Evolutionary conservation across 495 filamentous ascomycete species (phyloP).

Genomic region (Aspergillus baeticus): DNA sequence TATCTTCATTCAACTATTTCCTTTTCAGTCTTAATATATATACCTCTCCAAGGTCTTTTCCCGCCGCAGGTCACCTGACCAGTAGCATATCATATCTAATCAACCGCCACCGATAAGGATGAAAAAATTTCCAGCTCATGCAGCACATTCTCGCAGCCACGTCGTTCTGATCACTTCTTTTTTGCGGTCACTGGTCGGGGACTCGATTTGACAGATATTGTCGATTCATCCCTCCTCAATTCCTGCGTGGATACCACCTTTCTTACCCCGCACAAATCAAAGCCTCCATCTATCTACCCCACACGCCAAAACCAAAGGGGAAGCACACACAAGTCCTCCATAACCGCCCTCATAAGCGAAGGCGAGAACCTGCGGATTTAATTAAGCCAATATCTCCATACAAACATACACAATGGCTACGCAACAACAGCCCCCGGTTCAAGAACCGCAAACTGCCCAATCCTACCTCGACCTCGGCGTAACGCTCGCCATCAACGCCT

Average conservation of each 20-base stretch:
- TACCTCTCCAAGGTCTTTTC: no score
- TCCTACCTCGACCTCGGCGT: conserved; percentile 77
- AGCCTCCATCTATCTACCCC: no score
- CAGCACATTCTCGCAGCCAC: background rate
- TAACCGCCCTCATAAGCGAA: no score
- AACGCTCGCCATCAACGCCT: conserved; percentile 74
- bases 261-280: background rate
- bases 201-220: no score
- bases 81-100: conserved; percentile 26
- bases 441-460: conserved; percentile 20
- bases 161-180: no score
- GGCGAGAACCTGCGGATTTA: no score
- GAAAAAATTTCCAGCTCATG: conserved; percentile 7
- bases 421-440: conserved; percentile 17
- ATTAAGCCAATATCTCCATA: background rate
- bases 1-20: background rate
- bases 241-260: background rate
- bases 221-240: no score
- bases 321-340: no score
- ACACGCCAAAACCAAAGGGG: no score
- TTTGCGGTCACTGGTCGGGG: no score
- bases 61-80: conserved; percentile 15
- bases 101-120: conserved; percentile 7
- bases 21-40: background rate
- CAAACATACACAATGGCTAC: conserved; percentile 22